A percentile compares a stretch with the other conserved stretches of the same genome.
Evolutionary conservation across 139 green algal genomes (phyloP).

Genomic region (Pleodorina starrii): DNA sequence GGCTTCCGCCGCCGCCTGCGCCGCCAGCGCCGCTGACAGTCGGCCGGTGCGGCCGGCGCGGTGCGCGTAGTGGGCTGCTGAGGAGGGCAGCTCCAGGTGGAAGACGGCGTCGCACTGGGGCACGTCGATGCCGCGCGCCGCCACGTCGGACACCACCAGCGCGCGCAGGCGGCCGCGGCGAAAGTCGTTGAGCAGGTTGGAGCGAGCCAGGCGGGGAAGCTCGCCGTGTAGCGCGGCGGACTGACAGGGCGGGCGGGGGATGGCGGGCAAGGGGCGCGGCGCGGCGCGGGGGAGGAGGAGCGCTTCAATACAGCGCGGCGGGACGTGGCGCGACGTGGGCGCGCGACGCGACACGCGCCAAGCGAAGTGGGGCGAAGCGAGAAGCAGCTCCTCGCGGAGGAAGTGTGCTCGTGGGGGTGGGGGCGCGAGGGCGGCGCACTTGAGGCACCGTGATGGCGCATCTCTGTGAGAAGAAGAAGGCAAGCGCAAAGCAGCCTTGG

Average conservation of each 20-base stretch:
- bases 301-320: too few species aligned
- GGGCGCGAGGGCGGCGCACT: too few species aligned
- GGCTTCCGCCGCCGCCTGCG: conserved; percentile 7
- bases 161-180: conserved; percentile 76
- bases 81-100: conserved; percentile 92
- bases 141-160: conserved; percentile 93
- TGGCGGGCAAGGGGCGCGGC: too few species aligned
- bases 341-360: too few species aligned
- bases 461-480: too few species aligned
- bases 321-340: too few species aligned
- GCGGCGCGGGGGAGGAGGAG: too few species aligned
- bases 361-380: too few species aligned
- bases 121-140: conserved; percentile 93
- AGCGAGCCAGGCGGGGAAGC: conserved; percentile 83
- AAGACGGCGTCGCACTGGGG: conserved; percentile 91
- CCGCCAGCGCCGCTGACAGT: conserved; percentile 23
- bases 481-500: too few species aligned
- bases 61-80: conserved; percentile 91
- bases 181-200: conserved; percentile 82
- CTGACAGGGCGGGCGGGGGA: not conserved
- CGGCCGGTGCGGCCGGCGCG: conserved; percentile 35
- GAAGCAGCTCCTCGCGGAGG: too few species aligned
- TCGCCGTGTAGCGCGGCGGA: conserved; percentile 85
- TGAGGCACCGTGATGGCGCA: too few species aligned
- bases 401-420: too few species aligned